Evolutionary conservation across 495 filamentous ascomycete genomes (phyloP), one percentile per base, ranked within the genome.

Genomic region (Usnea hakonensis): DNA sequence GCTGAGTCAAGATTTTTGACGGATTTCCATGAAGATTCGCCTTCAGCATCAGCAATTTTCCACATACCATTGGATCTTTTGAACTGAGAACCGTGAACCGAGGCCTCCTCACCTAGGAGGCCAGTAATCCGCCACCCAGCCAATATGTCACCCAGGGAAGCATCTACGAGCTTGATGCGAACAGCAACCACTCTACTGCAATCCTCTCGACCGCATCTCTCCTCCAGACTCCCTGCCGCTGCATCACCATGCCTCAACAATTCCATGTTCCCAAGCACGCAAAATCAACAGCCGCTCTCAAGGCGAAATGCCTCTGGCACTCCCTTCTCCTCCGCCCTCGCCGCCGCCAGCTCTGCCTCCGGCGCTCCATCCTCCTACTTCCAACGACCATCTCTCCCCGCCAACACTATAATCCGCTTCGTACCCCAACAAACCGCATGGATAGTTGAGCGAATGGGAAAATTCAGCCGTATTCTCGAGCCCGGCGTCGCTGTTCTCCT

Each of bases 391-490:
- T 73, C 80, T 19, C 79, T 96, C 32, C 94, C 94, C 28, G 87
- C 91, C 60, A 98, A 97, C 77, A 97, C 95, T 30, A 80, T 98
- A 67, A 81, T 98, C 65, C 90, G 92, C 60, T 98, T 98, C 78
- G 95, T 98, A 33, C 94, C 95, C 13, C 95, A 98, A 75, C 94
- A 97, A 78, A 96, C 93, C 60, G 95, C 94, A 78, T 98, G 95
- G 95, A 91, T 98, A 62, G 94, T 98, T 43, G 95, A 98, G 77
- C 90, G 94, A 64, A 98, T 98, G 94, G 94, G 94, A 55, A 93
- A 91, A 72, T 98, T 94, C 79, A 84, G 90, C 76, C 82, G 90
- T 30, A 97, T 97, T 65, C 75, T 98, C 55, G 82, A 96, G 64
- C 94, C 94, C 0, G 94, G 94, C 59, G 77, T 98, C 43, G 91